A percentile compares a stretch with the other conserved stretches of the same genome.
Conservation (phyloP, 2,329 filamentous ascomycete genomes). For the Cladosporium sp. region DNA sequence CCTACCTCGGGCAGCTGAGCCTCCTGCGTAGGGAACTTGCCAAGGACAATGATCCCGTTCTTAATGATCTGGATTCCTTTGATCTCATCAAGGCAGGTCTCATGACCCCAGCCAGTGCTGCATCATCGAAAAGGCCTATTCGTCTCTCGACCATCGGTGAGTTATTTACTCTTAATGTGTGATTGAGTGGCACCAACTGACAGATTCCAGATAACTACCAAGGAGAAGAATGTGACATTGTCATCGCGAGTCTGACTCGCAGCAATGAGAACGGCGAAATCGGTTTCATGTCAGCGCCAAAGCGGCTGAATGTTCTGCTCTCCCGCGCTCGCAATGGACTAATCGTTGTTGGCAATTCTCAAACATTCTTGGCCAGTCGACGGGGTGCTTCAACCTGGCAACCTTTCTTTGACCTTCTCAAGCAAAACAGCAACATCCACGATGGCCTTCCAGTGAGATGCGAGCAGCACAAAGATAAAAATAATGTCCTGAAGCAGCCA, state of each 20-base stretch:
- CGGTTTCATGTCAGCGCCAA: conserved; percentile 63
- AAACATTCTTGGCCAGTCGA: conserved; percentile 19
- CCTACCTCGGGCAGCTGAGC: conserved; percentile 56
- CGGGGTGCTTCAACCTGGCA: conserved; percentile 19
- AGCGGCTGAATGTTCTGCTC: conserved; percentile 67
- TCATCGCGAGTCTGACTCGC: conserved; percentile 67
- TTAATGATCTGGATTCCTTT: conserved; percentile 59
- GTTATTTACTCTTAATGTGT: neutral
- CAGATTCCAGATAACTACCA: conserved; percentile 57
- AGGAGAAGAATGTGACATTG: conserved; percentile 68
- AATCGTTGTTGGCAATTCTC: conserved; percentile 64
- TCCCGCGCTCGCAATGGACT: conserved; percentile 66
- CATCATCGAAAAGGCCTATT: conserved; percentile 39
- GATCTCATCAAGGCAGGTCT: conserved; percentile 39
- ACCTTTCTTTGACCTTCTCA: conserved; percentile 19
- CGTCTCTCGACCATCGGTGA: conserved; percentile 34
- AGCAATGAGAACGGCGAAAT: conserved; percentile 57
- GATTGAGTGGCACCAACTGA: neutral
- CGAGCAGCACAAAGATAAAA: conserved; percentile 53
- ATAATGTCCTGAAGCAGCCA: conserved; percentile 43
- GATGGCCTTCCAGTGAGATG: conserved; percentile 58
- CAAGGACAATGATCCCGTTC: conserved; percentile 53
- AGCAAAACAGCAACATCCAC: conserved; percentile 35
- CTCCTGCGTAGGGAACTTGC: conserved; percentile 46
- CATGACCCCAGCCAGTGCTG: conserved; percentile 19